Base-by-base conservation (phyloP, 2,329 filamentous ascomycete genomes). In the Ophiosphaerella korrae region DNA sequence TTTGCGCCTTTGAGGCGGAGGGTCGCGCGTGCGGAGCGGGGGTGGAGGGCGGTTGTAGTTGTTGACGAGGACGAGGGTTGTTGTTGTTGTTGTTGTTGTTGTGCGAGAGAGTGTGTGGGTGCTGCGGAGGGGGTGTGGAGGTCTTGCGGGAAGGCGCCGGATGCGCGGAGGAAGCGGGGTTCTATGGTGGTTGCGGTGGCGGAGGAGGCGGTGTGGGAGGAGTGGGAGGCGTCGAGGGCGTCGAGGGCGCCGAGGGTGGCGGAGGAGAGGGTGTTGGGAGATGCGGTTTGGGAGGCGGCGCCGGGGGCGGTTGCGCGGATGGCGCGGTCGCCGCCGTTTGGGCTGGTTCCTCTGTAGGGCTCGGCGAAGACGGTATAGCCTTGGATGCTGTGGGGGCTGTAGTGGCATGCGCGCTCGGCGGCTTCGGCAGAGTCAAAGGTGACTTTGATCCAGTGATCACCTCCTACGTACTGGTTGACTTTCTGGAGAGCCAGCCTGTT, bases 401-500 rank as follows among this genome's bases (percentile, higher is more conserved):
- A 73, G 50, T 78, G 74, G 55, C 75, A 76, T 18, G 78, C 79
- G 50, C 76, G 67, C 52, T 81, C 79, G 0, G 78, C 78, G 2
- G 78, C 76, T 54, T 78, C 74, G 14, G 75, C 72, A 4, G 75
- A 77, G 58, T 80, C 76, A 52, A 81, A 82, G 1, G 79, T 82
- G 48, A 82, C 75, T 54, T 81, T 82, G 55, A 97, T 91, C 93
- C 93, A 97, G 78, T 96, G 90, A 62, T 89, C 84, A 37, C 93
- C 93, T 42, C 91, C 89, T 39, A 88, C 88, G 55, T 90, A 92
- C 54, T 82, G 84, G 74, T 92, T 91, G 67, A 93, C 90, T 71
- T 92, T 88, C 45, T 82, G 80, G 48, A 92, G 85, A 64, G 95
- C 90, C 33, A 88, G 87, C 14, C 83, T 76, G 2, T 87, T 88